Evolutionary conservation across 2,329 filamentous ascomycete genomes (phyloP), one percentile per base, ranked within the genome.

Genomic region (Trichoderma semiorbis): DNA sequence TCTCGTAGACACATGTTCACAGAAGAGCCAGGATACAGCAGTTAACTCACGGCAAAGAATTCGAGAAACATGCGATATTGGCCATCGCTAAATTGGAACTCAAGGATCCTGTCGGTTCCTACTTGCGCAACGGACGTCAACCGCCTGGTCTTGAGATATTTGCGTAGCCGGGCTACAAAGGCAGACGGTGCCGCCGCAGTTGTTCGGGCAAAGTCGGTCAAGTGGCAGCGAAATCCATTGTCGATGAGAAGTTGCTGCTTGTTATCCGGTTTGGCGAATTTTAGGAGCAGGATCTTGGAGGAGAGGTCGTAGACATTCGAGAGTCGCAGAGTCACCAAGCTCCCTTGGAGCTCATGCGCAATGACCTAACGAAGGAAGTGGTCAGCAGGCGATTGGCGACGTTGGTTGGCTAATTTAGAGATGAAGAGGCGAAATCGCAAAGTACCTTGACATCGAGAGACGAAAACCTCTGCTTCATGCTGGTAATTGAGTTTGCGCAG

Each of bases 221-320:
- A 86, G 80, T 99, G 96, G 81, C 94, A 97, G 79, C 96, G 94
- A 82, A 99, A 99, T 34, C 96, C 96, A 1, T 93, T 96, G 80
- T 99, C 96, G 77, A 99, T 90, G 66, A 99, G 86, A 32, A 99
- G 87, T 80, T 98, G 95, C 79, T 96, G 92, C 81, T 95, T 94
- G 75, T 91, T 88, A 78, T 95, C 91, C 57, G 95, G 94, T 80
- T 96, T 97, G 70, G 94, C 91, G 79, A 99, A 96, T 80, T 98
- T 98, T 81, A 99, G 88, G 30, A 98, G 90, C 79, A 98, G 93
- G 78, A 98, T 98, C 79, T 95, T 94, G 75, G 94, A 94, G 74
- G 94, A 97, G 72, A 99, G 89, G 81, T 99, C 96, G 84, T 99
- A 98, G 80, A 98, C 91, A 80, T 99, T 99, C 74, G 93, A 90